phyloP scores from a whole-genome alignment of 306 rosid genomes.

The Begonia masoniana region DNA sequence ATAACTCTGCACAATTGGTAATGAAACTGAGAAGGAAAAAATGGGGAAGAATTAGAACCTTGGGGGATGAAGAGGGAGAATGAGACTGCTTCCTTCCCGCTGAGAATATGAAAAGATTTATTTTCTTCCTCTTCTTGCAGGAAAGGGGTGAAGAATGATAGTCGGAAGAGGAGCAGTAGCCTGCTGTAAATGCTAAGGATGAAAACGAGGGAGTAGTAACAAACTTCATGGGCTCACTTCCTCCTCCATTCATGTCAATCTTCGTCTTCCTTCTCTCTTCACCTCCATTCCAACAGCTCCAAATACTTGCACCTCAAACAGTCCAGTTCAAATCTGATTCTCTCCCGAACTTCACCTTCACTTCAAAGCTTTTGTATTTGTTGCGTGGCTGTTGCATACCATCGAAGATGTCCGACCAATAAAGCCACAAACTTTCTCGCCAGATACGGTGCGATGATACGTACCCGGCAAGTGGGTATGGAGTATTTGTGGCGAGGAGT shows the following conservation, averaged over 20 bases:
- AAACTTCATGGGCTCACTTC: slow-evolving; percentile 2
- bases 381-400: no score
- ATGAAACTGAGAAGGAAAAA: not conserved
- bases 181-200: slow-evolving; percentile 1
- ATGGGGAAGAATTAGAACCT: slow-evolving; percentile 1
- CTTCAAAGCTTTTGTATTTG: no score
- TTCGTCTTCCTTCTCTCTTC: not conserved
- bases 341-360: no score
- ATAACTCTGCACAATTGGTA: not conserved
- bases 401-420: no score
- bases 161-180: not conserved
- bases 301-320: no score
- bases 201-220: slow-evolving; percentile 1
- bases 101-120: slow-evolving; percentile 7
- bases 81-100: slow-evolving; percentile 14
- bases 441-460: no score
- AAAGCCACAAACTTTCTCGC: no score
- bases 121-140: slow-evolving; percentile 3
- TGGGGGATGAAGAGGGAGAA: slow-evolving; percentile 10
- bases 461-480: no score
- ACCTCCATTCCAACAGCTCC: not conserved
- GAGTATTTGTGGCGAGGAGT: no score
- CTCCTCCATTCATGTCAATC: slow-evolving; percentile 5
- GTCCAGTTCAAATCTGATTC: no score
- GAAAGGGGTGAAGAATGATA: not conserved